Evolutionary conservation across 1,284 basidiomycete species (phyloP), one percentile per base, ranked within the genome.

Genomic region (Inonotus hispidus): DNA sequence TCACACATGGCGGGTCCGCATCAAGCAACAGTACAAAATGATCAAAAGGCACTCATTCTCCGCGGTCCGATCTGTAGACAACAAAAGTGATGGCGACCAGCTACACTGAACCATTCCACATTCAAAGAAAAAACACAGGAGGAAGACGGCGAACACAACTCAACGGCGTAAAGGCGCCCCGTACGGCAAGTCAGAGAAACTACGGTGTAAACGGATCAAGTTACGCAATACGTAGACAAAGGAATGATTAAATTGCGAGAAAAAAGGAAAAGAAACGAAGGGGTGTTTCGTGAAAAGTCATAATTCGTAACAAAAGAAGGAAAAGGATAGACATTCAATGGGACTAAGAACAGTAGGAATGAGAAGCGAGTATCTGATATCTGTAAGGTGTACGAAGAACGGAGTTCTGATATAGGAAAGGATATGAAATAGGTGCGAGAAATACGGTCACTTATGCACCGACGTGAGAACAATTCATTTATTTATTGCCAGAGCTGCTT

Each of bases 401-500:
- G 39, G 32, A 45, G 53, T 21, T 55, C 53, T 21, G 41, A 43
- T 21, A 21, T n/a, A 43, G 19, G 32, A 32, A 32, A 32, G 32
- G 8, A 32, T 32, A 32, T 32, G 32, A 32, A 4, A 8, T 32
- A 8, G 32, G 32, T 8, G 8, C 32, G 32, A 32, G 32, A 32
- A 32, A 16, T 50, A 16, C 47, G 23, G 23, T 50, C 3, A 25
- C 14, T 21, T 4, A n/a, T 25, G 5, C 14, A 50, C 4, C 13
- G 47, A n/a, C 14, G 4, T 25, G 23, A 50, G 32, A 32, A 32
- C 32, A 21, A 13, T 39, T 62, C 47, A 64, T 49, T 64, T 62
- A 45, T 35, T 74, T 53, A 69, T 60, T 56, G 67, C 61, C 52
- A 71, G 69, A 10, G 73, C 66, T 5, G 71, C 71, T 59, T 79